These are phyloP conservation scores for Exophiala sp. DNA, from an alignment of 2,329 filamentous ascomycete genomes.

Conservation along the genomic window DNA sequence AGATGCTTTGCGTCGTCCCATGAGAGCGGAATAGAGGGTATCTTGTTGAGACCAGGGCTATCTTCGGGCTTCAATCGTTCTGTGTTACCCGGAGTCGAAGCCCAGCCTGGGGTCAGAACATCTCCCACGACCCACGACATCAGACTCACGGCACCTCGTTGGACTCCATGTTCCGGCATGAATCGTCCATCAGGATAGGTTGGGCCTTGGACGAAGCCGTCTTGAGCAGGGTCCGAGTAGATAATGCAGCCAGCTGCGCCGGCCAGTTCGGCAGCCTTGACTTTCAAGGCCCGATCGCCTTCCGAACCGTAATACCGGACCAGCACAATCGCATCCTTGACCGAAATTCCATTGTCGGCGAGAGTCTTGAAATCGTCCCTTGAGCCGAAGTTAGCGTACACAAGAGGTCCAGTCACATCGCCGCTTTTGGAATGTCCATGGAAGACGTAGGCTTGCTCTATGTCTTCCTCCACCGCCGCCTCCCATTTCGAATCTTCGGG, in stretches of 20 bases:
- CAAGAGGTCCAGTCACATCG: conserved; percentile 74
- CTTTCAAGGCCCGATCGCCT: conserved; percentile 67
- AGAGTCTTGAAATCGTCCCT: conserved; percentile 73
- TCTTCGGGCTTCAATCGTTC: conserved; percentile 64
- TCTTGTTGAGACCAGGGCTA: conserved; percentile 66
- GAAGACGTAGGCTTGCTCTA: conserved; percentile 69
- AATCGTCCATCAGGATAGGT: conserved; percentile 70
- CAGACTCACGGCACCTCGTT: conserved; percentile 72
- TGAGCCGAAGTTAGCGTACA: conserved; percentile 91
- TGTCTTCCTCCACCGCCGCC: conserved; percentile 76
- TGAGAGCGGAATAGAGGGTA: conserved; percentile 82
- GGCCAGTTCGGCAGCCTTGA: conserved; percentile 81
- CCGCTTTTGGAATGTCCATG: conserved; percentile 85
- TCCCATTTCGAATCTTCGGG: conserved; percentile 65
- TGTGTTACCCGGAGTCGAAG: conserved; percentile 45
- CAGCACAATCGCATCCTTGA: conserved; percentile 74
- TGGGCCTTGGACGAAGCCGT: conserved; percentile 69
- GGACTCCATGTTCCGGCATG: conserved; percentile 75
- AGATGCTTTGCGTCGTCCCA: conserved; percentile 83
- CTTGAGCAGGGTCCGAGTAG: conserved; percentile 83
- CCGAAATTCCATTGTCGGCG: conserved; percentile 62
- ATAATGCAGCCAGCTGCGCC: conserved; percentile 84
- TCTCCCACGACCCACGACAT: conserved; percentile 82
- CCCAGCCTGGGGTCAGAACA: conserved; percentile 82
- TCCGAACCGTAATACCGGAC: conserved; percentile 75